Base-by-base conservation (phyloP, 306 rosid genomes). In the Castanea crenata region DNA sequence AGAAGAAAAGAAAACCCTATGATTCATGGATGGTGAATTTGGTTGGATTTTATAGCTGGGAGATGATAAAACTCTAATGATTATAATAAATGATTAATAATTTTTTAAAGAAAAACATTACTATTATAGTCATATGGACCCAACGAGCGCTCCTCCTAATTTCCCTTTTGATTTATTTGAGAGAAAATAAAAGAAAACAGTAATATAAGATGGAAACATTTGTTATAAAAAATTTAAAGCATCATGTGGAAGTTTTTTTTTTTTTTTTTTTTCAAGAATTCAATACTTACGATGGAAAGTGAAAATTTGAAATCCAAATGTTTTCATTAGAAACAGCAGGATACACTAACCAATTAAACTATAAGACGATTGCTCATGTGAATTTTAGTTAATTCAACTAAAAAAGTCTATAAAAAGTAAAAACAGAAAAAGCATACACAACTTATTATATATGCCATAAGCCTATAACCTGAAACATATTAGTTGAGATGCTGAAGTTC, bases 1-100 rank as follows among this genome's bases (percentile, higher is more conserved):
- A 82, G 84, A 78, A 82, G 83, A 79, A 73, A 74, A 89, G 82
- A 80, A 79, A 87, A 77, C 92, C 83, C 81, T 6, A 35, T 52
- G 61, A 76, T 79, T 27, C 61, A 65, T 44, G 74, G 58, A 74
- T 71, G 79, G 63, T 74, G 88, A 76, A 77, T 74, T 4, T 65
- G 55, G 75, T 29, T 67, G 79, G 59, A 10, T 52, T 87, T 83
- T 89, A 85, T 87, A 89, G 85, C 59, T 44, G 27, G 74, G 16
- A 62, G 76, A 18, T 46, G 54, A 8, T 69, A 49, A 38, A 21
- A 6, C 14, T 32, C 0, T 31, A 11, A 21, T 34, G 25, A n/a
- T 70, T 25, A 23, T 5, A 69, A 15, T 71, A 29, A 52, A 5
- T 5, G 75, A 23, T 68, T 35, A 74, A 79, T 49, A 49, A 3